Evolutionary conservation across 148 eudicot genomes (phyloP), one percentile per base, ranked within the genome.

Genomic region (Arctostaphylos glauca): DNA sequence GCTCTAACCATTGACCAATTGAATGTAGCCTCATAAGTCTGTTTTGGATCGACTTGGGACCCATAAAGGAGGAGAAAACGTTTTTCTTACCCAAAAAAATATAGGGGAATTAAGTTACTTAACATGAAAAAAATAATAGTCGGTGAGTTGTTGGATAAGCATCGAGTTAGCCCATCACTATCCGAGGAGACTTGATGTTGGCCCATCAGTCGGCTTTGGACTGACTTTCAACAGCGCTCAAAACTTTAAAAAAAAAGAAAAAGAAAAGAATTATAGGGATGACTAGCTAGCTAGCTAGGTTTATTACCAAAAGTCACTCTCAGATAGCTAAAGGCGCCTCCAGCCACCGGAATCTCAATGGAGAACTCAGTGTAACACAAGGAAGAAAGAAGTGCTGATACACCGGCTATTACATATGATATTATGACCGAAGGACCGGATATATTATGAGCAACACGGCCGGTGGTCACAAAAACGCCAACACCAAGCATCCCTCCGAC

Each of bases 401-500:
- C 46, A 3, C 89, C 97, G 44, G 97, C 97, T 50, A 94, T 86
- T 72, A 89, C 82, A 81, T 92, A 94, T 3, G 97, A 94, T 46
- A 94, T 76, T 84, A 92, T 84, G 53, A 94, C 91, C 3, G 95
- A 86, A 79, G 98, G 98, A 46, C 98, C 95, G 25, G 98, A 84
- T 38, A 72, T 77, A 25, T 80, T 12, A 18, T 70, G 85, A 50
- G 94, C 93, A 41, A 90, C 98, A 3, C 77, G 89, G 31, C 98
- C 98, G 48, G 94, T 92, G 2, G 94, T 92, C 54, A 92, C 98
- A 81, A 94, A 94, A 49, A 94, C 95, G 53, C 98, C 95, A 76
- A 87, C 98, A 7, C 98, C 98, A 38, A 94, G 93, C 98, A 94
- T 94, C 80, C 98, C 98, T 19, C 98, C 95, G 6, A 91, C 80